Evolutionary conservation across 2,329 filamentous ascomycete genomes (phyloP).

Genomic region (Colletotrichum truncatum): DNA sequence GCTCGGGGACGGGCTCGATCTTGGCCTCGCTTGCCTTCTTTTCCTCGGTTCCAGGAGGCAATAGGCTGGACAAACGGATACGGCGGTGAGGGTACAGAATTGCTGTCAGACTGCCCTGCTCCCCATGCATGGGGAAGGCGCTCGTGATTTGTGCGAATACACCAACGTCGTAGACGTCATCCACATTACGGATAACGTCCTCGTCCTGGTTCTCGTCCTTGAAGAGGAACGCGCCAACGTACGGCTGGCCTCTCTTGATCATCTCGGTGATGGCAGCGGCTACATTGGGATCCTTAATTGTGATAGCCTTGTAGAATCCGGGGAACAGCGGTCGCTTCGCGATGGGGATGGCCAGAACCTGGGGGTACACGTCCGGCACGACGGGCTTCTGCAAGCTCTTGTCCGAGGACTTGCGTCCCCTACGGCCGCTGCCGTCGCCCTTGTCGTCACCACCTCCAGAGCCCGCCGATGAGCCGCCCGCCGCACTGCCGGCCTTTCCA

Average conservation of each 20-base stretch:
- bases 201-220: constrained; percentile 96
- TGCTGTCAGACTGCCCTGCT: constrained; percentile 86
- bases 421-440: constrained; percentile 70
- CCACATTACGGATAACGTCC: constrained; percentile 88
- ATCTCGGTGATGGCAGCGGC: constrained; percentile 93
- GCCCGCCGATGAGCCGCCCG: constrained; percentile 61
- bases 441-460: constrained; percentile 49
- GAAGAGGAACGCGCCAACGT: constrained; percentile 95
- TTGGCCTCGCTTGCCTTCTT: constrained; percentile 62
- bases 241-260: constrained; percentile 96
- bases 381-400: constrained; percentile 85
- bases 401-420: constrained; percentile 75
- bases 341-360: constrained; percentile 97
- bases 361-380: constrained; percentile 94
- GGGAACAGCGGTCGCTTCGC: constrained; percentile 93
- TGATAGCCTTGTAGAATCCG: constrained; percentile 98
- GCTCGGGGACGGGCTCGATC: constrained; percentile 62
- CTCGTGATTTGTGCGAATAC: constrained; percentile 99
- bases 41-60: constrained; percentile 71
- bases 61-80: constrained; percentile 86
- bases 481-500: constrained; percentile 65
- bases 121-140: constrained; percentile 89
- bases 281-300: constrained; percentile 92
- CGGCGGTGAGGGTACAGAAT: constrained; percentile 96
- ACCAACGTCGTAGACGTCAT: constrained; percentile 94